A percentile compares a stretch with the other conserved stretches of the same genome.
phyloP scores from a whole-genome alignment of 1,284 basidiomycete species.

The Papiliotrema laurentii region DNA sequence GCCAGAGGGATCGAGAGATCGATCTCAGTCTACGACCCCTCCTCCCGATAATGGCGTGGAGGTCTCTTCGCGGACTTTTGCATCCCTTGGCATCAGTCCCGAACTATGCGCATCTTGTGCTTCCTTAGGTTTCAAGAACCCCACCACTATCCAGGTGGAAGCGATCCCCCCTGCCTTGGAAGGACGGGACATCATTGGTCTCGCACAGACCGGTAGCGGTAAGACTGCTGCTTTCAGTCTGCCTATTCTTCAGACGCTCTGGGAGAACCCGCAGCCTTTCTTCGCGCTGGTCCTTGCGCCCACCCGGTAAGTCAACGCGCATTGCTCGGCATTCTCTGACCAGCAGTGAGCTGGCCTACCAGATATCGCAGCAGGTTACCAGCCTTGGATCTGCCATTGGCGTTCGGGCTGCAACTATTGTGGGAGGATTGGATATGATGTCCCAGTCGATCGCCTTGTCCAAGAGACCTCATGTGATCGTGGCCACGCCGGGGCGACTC shows the following conservation, averaged over 20 bases:
- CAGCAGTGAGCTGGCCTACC: conserved; percentile 86
- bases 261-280: conserved; percentile 90
- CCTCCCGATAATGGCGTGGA: conserved; percentile 11
- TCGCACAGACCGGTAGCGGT: conserved; percentile 94
- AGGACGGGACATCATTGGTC: conserved; percentile 93
- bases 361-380: conserved; percentile 95
- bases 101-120: conserved; percentile 83
- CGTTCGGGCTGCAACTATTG: conserved; percentile 83
- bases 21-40: conserved; percentile 14
- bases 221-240: conserved; percentile 98
- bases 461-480: conserved; percentile 87
- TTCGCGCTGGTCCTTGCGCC: conserved; percentile 94
- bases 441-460: conserved; percentile 88
- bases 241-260: conserved; percentile 92
- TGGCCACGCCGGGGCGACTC: conserved; percentile 95
- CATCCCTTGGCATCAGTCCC: conserved; percentile 75
- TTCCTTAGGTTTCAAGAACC: conserved; percentile 75
- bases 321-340: not conserved
- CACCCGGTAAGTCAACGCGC: conserved; percentile 56
- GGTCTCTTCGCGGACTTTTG: conserved; percentile 48
- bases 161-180: conserved; percentile 85
- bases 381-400: conserved; percentile 91
- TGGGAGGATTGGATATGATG: conserved; percentile 94
- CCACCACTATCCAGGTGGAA: conserved; percentile 88
- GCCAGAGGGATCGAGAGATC: not conserved